Percentiles rank a stretch among this genome's conserved stretches.
Conservation (phyloP, 495 filamentous ascomycete species). For the Lophiostoma macrostomum region DNA sequence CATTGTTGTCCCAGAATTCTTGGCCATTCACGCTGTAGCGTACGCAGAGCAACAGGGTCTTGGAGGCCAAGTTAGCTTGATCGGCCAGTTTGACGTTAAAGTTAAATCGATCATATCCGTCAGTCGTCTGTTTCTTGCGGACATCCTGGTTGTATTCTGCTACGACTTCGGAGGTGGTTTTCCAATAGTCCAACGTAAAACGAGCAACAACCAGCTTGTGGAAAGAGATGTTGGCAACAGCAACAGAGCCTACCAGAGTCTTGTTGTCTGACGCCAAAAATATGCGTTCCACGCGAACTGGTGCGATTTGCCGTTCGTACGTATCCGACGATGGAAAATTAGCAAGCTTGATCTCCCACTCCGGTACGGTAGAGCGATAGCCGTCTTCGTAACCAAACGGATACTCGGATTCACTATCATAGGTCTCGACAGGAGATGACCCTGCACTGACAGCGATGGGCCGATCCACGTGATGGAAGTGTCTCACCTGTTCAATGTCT, state of each 20-base stretch:
- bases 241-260: slow-evolving; percentile 74
- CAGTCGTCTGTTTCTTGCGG: slow-evolving; percentile 59
- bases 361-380: slow-evolving; percentile 47
- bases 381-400: slow-evolving; percentile 69
- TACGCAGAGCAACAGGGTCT: slow-evolving; percentile 88
- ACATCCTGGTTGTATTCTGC: slow-evolving; percentile 85
- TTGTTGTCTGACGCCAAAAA: slow-evolving; percentile 86
- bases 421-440: slow-evolving; percentile 86
- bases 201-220: slow-evolving; percentile 83
- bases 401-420: slow-evolving; percentile 79
- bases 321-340: slow-evolving; percentile 74
- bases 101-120: slow-evolving; percentile 80
- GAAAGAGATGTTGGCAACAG: slow-evolving; percentile 85
- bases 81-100: slow-evolving; percentile 94
- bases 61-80: slow-evolving; percentile 81
- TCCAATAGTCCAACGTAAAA: slow-evolving; percentile 97
- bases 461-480: slow-evolving; percentile 89
- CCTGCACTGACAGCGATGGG: slow-evolving; percentile 92
- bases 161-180: slow-evolving; percentile 89
- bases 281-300: slow-evolving; percentile 75
- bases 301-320: slow-evolving; percentile 57
- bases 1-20: slow-evolving; percentile 96
- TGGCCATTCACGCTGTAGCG: slow-evolving; percentile 80
- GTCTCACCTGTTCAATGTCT: slow-evolving; percentile 87
- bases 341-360: slow-evolving; percentile 81